Conservation (phyloP, 331 rosid species). For the Quercus lobata region DNA sequence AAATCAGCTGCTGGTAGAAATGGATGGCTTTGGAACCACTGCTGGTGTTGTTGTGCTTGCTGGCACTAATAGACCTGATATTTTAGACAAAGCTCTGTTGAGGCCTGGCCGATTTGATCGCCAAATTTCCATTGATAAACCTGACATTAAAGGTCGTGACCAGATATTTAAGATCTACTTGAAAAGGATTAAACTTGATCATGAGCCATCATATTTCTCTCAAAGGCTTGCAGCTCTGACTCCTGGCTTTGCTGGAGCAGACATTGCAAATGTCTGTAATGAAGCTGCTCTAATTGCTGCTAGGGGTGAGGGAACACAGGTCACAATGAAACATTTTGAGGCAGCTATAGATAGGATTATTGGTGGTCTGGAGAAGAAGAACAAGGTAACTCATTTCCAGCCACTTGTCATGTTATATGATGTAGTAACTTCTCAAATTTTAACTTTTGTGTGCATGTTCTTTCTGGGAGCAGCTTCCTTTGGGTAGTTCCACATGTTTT, state of each 20-base stretch:
- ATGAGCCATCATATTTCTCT: slow-evolving; percentile 69
- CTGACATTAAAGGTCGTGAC: slow-evolving; percentile 86
- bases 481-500: not conserved
- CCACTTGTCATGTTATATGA: not conserved
- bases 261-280: slow-evolving; percentile 95
- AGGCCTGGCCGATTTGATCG: slow-evolving; percentile 99
- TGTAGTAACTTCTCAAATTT: not conserved
- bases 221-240: slow-evolving; percentile 94
- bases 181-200: slow-evolving; percentile 81
- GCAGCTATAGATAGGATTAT: slow-evolving; percentile 90
- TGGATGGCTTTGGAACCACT: slow-evolving; percentile 99
- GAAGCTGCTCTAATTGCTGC: slow-evolving; percentile 98
- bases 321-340: slow-evolving; percentile 77
- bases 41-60: slow-evolving; percentile 96
- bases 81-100: slow-evolving; percentile 84
- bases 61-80: slow-evolving; percentile 96
- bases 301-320: slow-evolving; percentile 47
- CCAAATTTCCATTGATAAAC: slow-evolving; percentile 64
- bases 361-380: slow-evolving; percentile 96
- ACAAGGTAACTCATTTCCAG: slow-evolving; percentile 41
- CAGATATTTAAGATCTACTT: slow-evolving; percentile 85
- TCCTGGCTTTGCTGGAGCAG: slow-evolving; percentile 99
- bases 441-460: not conserved
- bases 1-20: slow-evolving; percentile 95
- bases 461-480: not conserved